Evolutionary conservation across 2,329 filamentous ascomycete species (phyloP).

Genomic region (Ceratocystis albifundus): DNA sequence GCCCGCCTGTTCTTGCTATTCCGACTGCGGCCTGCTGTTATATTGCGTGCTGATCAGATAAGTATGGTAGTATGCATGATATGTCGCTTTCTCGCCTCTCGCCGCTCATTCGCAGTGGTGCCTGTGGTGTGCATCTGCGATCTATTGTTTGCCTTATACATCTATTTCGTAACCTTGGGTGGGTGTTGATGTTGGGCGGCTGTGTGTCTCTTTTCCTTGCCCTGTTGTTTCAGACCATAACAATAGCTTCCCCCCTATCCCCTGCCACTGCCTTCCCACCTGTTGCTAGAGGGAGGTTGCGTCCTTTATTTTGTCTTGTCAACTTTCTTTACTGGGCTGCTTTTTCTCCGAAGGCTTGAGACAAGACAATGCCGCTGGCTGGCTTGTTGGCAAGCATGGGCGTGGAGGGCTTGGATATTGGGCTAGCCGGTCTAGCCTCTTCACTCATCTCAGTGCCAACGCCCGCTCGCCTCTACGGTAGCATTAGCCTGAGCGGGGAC

Average conservation of each 20-base stretch:
- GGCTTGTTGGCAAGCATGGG: background rate
- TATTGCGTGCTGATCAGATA: no score
- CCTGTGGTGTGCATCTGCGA: no score
- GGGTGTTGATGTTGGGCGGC: background rate
- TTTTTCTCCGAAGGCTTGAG: background rate
- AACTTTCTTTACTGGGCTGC: background rate
- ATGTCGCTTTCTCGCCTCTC: background rate
- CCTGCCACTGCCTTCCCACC: background rate
- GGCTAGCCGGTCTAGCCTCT: background rate
- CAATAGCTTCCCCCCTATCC: background rate
- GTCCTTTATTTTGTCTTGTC: background rate
- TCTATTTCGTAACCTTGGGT: no score
- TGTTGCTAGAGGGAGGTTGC: background rate
- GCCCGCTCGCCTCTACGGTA: background rate
- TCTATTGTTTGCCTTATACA: background rate
- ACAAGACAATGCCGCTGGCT: background rate
- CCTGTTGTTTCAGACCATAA: conserved; percentile 3
- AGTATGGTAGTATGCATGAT: background rate
- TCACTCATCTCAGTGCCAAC: background rate
- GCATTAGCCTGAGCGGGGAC: background rate
- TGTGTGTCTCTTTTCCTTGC: background rate
- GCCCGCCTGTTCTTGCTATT: no score
- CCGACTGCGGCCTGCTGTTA: no score
- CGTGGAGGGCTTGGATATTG: background rate
- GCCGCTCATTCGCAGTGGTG: background rate